Evolutionary conservation across 805 yeast species (phyloP).

Genomic region (Cyberlindnera nakhonratchasimensis): DNA sequence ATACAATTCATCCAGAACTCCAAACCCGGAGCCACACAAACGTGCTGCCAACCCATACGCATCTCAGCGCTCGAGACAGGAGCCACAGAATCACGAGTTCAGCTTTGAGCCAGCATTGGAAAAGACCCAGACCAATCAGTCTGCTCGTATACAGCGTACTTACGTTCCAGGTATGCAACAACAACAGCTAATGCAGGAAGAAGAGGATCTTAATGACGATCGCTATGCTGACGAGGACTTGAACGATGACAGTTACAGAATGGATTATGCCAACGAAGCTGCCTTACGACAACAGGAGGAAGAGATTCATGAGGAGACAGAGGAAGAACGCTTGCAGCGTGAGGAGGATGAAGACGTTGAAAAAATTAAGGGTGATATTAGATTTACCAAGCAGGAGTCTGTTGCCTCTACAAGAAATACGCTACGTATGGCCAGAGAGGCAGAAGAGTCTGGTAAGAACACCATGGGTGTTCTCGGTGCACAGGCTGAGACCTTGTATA

Average conservation of each 20-base stretch:
- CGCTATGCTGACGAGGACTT: slow-evolving; percentile 30
- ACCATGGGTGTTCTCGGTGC: slow-evolving; percentile 90
- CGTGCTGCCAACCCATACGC: slow-evolving; percentile 7
- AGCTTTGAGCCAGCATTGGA: slow-evolving; percentile 14
- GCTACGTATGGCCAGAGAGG: slow-evolving; percentile 64
- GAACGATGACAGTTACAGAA: slow-evolving; percentile 24
- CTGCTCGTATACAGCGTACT: slow-evolving; percentile 8
- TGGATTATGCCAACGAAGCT: slow-evolving; percentile 28
- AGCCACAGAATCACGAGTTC: slow-evolving; percentile 7
- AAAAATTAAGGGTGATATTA: slow-evolving; percentile 74
- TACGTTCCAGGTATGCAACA: slow-evolving; percentile 11
- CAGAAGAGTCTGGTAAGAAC: slow-evolving; percentile 71
- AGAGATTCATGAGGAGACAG: slow-evolving; percentile 24
- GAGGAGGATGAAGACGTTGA: slow-evolving; percentile 88
- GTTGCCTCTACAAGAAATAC: slow-evolving; percentile 84
- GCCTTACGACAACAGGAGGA: slow-evolving; percentile 31
- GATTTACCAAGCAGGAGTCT: slow-evolving; percentile 83
- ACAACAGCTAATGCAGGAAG: slow-evolving; percentile 9
- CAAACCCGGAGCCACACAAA: slow-evolving; percentile 3
- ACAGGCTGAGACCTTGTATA: slow-evolving; percentile 83
- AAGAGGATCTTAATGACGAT: slow-evolving; percentile 16
- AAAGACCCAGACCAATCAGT: slow-evolving; percentile 7
- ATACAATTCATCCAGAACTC: slow-evolving; percentile 9
- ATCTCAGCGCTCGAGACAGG: slow-evolving; percentile 4
- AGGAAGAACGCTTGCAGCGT: slow-evolving; percentile 34